Evolutionary conservation across 257 asterid genomes (phyloP), one percentile per base, ranked within the genome.

Genomic region (Eucommia ulmoides): DNA sequence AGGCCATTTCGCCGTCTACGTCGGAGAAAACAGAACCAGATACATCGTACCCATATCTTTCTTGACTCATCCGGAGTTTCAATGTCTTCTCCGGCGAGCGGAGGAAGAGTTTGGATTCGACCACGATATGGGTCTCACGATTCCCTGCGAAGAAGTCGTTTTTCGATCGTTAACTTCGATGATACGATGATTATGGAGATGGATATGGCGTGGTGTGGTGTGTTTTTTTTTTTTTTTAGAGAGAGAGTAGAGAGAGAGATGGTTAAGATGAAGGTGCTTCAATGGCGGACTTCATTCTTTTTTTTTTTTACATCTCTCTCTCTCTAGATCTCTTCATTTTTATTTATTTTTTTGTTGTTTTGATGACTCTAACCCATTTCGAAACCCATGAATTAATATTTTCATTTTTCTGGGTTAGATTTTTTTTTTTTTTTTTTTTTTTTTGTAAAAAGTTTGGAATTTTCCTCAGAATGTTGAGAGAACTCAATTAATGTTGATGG

Each of bases 41-140:
- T 71, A 75, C 56, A 62, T 75, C 11, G 71, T 75, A 8, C 79
- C 76, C 16, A 71, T 75, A n/a, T 71, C 79, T 0, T 67, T 71
- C 16, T 54, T 75, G 41, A 38, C 49, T 20, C 82, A 75, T 16
- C 78, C 78, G 0, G 58, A 75, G 38, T 75, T 75, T 46, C 75
- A 71, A 20, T 49, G 68, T 50, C 75, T 75, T 10, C 78, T 75
- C 33, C 58, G 59, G 5, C 60, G 64, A 0, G 74, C 82, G 0
- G 82, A 75, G 38, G 79, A 75, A 41, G 78, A 75, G 46, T 75
- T 75, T 23, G 82, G 82, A 0, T 75, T 75, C 45, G 69, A 67
- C 41, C 82, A 75, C 19, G 62, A 71, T 0, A 75, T 68, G 82
- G 82, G 82, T 3, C 65, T 71, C 45, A 75, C 78, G 0, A 71